Evolutionary conservation across 345 rosid genomes (phyloP).

Genomic region (Dimocarpus longan): DNA sequence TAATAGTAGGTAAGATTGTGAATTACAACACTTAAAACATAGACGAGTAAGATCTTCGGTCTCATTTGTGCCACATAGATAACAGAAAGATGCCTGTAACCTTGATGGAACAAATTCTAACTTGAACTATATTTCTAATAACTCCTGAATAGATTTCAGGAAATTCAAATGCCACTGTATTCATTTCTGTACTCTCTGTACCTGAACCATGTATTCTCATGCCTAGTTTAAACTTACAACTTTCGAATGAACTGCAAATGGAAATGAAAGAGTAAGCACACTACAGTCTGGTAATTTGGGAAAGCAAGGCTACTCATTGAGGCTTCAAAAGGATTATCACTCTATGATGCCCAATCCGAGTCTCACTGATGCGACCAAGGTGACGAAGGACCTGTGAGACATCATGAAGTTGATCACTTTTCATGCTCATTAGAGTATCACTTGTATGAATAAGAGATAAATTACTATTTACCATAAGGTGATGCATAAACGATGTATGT

Average conservation of each 20-base stretch:
- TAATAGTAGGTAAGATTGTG: neutral
- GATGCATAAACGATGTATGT: neutral
- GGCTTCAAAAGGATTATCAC: slow-evolving; percentile 76
- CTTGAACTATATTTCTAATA: neutral
- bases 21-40: neutral
- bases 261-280: neutral
- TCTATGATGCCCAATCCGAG: slow-evolving; percentile 73
- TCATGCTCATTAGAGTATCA: neutral
- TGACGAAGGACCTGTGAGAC: slow-evolving; percentile 78
- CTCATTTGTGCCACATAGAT: neutral
- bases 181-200: neutral
- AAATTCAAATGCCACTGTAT: neutral
- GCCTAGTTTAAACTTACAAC: neutral
- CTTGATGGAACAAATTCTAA: neutral
- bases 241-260: neutral
- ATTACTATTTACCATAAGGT: neutral
- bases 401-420: slow-evolving; percentile 17
- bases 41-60: neutral
- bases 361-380: slow-evolving; percentile 85
- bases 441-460: neutral
- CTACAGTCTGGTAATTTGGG: neutral
- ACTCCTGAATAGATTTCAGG: neutral
- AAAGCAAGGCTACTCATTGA: slow-evolving; percentile 31
- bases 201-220: neutral
- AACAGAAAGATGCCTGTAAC: neutral